Conservation (phyloP, 2,329 filamentous ascomycete genomes). For the Colletotrichum sojae region DNA sequence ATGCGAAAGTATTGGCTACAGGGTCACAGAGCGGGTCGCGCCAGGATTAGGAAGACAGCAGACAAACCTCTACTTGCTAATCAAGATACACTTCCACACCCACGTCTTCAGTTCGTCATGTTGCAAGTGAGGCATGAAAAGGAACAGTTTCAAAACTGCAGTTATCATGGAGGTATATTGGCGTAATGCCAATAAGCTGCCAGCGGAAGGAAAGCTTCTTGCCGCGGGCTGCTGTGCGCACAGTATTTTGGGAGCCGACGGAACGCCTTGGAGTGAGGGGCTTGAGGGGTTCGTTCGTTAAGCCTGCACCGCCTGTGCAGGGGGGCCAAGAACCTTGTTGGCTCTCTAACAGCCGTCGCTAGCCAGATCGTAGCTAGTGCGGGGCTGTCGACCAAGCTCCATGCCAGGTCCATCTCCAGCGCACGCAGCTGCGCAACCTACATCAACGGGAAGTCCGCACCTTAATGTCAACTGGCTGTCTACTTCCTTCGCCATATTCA, state of each 20-base stretch:
- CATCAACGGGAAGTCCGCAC: conserved; percentile 19
- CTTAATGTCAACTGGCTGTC: not conserved
- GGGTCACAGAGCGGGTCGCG: no score
- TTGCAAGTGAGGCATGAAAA: no score
- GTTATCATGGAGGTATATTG: no score
- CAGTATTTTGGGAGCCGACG: conserved; percentile 22
- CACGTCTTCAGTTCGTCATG: no score
- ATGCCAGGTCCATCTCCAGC: conserved; percentile 25
- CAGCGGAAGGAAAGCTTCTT: conserved; percentile 17
- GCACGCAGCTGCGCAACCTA: conserved; percentile 13
- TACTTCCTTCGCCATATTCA: not conserved
- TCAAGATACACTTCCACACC: no score
- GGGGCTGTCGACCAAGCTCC: conserved; percentile 38
- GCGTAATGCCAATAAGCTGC: not conserved
- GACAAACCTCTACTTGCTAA: no score
- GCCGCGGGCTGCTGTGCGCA: not conserved
- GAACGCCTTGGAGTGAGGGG: conserved; percentile 27
- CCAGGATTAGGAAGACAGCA: no score
- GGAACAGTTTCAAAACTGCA: no score
- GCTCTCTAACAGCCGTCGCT: conserved; percentile 30
- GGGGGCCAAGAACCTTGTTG: conserved; percentile 34
- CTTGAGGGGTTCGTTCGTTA: conserved; percentile 14
- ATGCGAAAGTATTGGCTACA: no score
- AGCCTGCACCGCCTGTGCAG: conserved; percentile 22
- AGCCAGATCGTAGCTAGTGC: conserved; percentile 40